Conservation (phyloP, 148 eudicot genomes). For the Silene latifolia region DNA sequence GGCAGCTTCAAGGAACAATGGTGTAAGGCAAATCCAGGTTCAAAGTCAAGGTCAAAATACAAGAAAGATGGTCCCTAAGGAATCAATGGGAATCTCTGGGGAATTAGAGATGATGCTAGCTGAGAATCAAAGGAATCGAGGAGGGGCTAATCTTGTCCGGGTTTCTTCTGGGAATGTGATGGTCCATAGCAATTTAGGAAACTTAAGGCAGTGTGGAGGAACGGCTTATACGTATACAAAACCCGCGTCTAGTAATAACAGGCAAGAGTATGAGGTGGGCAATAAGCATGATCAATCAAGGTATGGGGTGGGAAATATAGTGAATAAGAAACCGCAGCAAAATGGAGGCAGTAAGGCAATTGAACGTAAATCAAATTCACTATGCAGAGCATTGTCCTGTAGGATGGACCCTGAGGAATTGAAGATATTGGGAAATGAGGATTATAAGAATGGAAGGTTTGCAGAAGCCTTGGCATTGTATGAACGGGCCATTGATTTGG, state of each 20-base stretch:
- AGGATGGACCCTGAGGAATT: conserved; percentile 94
- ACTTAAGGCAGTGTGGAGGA: conserved; percentile 52
- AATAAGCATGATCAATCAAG: conserved; percentile 13
- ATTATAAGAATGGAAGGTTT: conserved; percentile 85
- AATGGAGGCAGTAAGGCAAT: conserved; percentile 16
- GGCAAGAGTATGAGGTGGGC: conserved; percentile 19
- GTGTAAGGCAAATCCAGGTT: conserved; percentile 16
- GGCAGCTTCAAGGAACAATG: conserved; percentile 14
- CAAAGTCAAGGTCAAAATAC: conserved; percentile 28
- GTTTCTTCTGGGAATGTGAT: conserved; percentile 81
- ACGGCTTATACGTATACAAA: conserved; percentile 23
- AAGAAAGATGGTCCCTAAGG: conserved; percentile 41
- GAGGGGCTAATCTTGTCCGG: conserved; percentile 45
- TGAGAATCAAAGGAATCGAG: conserved; percentile 61
- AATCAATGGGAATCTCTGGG: conserved; percentile 51
- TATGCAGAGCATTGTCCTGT: conserved; percentile 82
- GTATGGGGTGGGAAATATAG: conserved; percentile 59
- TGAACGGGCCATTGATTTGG: conserved; percentile 85
- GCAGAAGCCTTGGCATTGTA: conserved; percentile 86
- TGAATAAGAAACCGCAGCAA: conserved; percentile 33
- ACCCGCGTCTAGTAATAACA: conserved; percentile 15
- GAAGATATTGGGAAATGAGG: conserved; percentile 91
- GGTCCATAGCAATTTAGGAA: conserved; percentile 67
- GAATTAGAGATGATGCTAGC: conserved; percentile 82
- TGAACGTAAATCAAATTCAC: conserved; percentile 33